Base-by-base conservation (phyloP, 495 filamentous ascomycete species). In the Penicillium coffeae region DNA sequence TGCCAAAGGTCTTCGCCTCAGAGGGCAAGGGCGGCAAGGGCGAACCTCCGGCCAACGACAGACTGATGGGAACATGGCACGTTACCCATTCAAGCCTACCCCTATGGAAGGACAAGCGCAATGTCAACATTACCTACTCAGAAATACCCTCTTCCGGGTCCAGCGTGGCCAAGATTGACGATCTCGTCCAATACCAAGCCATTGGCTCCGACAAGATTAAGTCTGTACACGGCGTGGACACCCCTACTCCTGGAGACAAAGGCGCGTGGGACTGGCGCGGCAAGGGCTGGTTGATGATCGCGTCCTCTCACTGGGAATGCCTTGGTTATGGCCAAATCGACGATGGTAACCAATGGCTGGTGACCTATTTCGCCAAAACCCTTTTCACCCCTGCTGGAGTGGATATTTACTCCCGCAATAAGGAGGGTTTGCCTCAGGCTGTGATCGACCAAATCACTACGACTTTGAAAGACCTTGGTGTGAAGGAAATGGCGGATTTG, bases 331-430 rank as follows among this genome's bases (percentile, higher is more conserved):
- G 87, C 1, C 70, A 81, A 51, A 53, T 60, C 35, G 77, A 65
- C 42, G 69, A 48, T 52, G 54, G 33, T 59, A 72, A 49, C 46
- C 63, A 63, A 68, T 91, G 83, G 84, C 75, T 79, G 8, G 84
- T 90, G 3, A 90, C 85, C 3, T 88, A 81, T 70, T 93, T 91
- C 60, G 78, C 78, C 48, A 82, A 82, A 48, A 90, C 83, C 25
- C 46, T 85, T 38, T 90, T 90, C 56, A 89, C 86, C 38, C 82
- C 83, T 37, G 83, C 84, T 48, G 88, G 88, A 1, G 56, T 90
- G 25, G 88, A 91, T 71, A 66, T 90, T 22, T 89, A 87, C 64
- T 79, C 76, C 19, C 64, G 82, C 48, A 59, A 62, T 13, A 71
- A 64, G 54, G 79, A 75, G 48, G 82, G 83, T 3, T 46, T 81